Conservation (phyloP, 331 rosid genomes). For the Quercus phellos region DNA sequence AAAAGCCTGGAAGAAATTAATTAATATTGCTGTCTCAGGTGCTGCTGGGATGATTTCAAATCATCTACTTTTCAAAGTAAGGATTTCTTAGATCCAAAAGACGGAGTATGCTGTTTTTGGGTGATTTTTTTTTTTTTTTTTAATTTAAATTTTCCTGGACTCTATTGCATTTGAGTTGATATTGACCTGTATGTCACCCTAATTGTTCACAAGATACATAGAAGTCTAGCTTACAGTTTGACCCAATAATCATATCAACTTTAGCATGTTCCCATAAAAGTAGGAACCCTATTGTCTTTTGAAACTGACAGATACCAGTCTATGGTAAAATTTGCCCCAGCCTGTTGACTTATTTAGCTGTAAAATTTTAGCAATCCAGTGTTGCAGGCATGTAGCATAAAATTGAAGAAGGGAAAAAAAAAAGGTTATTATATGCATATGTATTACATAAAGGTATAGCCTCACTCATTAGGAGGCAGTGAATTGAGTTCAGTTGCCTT, state of each 20-base stretch:
- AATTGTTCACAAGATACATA: neutral
- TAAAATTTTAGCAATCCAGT: neutral
- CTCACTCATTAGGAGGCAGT: neutral
- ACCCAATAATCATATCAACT: neutral
- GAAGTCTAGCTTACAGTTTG: neutral
- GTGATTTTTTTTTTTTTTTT: no score
- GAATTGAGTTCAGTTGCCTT: neutral
- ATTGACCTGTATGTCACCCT: neutral
- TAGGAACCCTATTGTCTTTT: neutral
- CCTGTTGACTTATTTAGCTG: neutral
- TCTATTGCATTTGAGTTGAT: neutral
- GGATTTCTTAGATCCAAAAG: slow-evolving; percentile 15
- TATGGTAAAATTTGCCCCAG: neutral
- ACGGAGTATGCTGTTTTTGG: neutral
- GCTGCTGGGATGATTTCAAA: slow-evolving; percentile 99
- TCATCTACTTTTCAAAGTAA: slow-evolving; percentile 91
- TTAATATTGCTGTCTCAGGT: slow-evolving; percentile 90
- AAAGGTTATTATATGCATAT: neutral
- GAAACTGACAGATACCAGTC: neutral
- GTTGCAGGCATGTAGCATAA: neutral
- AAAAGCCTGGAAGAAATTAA: slow-evolving; percentile 79
- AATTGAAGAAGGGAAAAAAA: neutral
- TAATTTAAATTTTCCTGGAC: neutral
- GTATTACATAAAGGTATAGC: neutral
- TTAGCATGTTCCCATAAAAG: neutral